Evolutionary conservation across 2,329 filamentous ascomycete species (phyloP), one percentile per base, ranked within the genome.

Genomic region (Orbilia blumenaviensis): DNA sequence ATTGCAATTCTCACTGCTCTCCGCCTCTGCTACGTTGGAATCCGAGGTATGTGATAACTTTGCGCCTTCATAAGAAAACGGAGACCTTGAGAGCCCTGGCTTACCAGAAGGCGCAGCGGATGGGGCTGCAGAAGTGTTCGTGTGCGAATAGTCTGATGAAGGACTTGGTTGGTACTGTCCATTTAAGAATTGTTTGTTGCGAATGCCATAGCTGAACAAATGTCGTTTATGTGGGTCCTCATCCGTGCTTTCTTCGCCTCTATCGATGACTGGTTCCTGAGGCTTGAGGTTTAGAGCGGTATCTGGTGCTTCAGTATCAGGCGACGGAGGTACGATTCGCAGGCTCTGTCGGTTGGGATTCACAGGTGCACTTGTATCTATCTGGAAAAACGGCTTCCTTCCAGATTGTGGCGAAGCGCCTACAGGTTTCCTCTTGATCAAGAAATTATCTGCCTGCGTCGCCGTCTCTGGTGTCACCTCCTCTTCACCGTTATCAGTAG

Each of bases 161-260:
- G 63, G 71, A 38, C 71, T 75, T 23, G 63, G 71, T 29, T 75
- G 62, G 38, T 48, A 66, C 21, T 75, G 23, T 41, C 71, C 71
- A 34, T 68, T 75, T 48, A 75, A 27, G 27, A 75, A 64, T 25
- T 75, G 63, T 34, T 75, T 75, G 18, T 75, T 75, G 12, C 27
- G 38, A 18, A 68, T 46, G 25, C 54, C 62, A 29, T 73, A 73
- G 8, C 41, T 29, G 58, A 75, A 75, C 9, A 75, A 18, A 60
- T 75, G 71, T 3, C 71, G 71, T 21, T 36, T 63, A 41, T 75
- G 71, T 4, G 71, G 71, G 34, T 75, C 71, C 23, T 75, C 71
- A 38, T 75, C 71, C n/a, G 54, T 38, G 46, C 71, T 75, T 23
- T 62, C 54, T 36, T 50, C 71, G 36, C 62, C 58, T 14, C 34